Evolutionary conservation across 306 rosid species (phyloP), one percentile per base, ranked within the genome.

Genomic region (Datisca glomerata): DNA sequence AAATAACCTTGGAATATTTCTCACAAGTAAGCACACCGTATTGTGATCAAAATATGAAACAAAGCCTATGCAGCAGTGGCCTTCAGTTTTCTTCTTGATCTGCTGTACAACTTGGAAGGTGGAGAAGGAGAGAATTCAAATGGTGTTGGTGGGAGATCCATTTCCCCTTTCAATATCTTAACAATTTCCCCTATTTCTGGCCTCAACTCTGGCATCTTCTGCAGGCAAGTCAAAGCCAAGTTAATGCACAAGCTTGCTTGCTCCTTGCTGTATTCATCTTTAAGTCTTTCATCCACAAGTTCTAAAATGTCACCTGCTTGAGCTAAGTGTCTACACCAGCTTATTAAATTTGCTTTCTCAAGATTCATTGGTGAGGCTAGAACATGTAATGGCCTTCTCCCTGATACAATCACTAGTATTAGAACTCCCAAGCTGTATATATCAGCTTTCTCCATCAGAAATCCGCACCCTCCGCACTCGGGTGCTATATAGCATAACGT

Each of bases 291-390:
- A 57, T 89, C 97, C 10, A 80, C 86, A 6, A 83, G 86, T 32
- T 89, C 97, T 35, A 83, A 65, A 46, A 89, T 53, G 60, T 89
- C 74, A 27, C 89, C 93, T 18, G 67, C 53, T 16, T 79, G 85
- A 59, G 89, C 97, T 35, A 89, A 66, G n/a, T 80, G 89, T 28
- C 91, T 62, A 61, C 89, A 83, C 94, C 97, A 89, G 67, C 94
- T 79, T 55, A 83, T 73, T 24, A 89, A 64, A 43, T 83, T 89
- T 12, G 95, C 97, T 62, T 89, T 79, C 70, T 89, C 97, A 11
- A 89, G 79, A 78, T 79, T 87, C 94, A 87, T 89, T 1, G 97
- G 97, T 3, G 97, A 89, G 31, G 86, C 91, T 52, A 79, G 77
- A 47, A 83, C 89, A 60, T 89, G 89, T 12, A 79, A 52, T 21